phyloP scores from a whole-genome alignment of 352 stramenopile genomes.

The Lagenidium sp. region DNA sequence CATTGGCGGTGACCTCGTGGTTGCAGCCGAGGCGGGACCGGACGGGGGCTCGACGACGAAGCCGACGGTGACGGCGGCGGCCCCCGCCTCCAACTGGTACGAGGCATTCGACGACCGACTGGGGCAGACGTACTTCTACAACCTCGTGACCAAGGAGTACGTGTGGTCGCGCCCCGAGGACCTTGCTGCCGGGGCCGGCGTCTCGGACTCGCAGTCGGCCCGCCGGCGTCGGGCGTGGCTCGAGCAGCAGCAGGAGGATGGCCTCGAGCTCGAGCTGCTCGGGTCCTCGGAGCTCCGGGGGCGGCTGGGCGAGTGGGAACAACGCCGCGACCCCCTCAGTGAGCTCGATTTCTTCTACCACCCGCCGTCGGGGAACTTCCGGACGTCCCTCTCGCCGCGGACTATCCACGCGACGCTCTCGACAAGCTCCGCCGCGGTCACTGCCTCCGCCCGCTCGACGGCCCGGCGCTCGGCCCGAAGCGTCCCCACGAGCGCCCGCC shows the following conservation, averaged over 20 bases:
- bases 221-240: slow-evolving; percentile 35
- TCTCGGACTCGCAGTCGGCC: slow-evolving; percentile 32
- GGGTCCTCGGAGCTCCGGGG: slow-evolving; percentile 17
- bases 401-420: slow-evolving; percentile 24
- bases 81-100: slow-evolving; percentile 50
- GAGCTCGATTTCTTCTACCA: slow-evolving; percentile 69
- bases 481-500: slow-evolving; percentile 9
- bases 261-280: slow-evolving; percentile 22
- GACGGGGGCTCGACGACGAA: neutral
- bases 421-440: neutral
- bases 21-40: neutral
- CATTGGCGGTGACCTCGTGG: neutral
- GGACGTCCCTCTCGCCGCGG: slow-evolving; percentile 46
- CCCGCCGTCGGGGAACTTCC: slow-evolving; percentile 26
- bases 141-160: slow-evolving; percentile 58
- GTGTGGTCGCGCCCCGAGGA: slow-evolving; percentile 53
- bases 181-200: slow-evolving; percentile 19
- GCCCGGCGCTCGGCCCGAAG: slow-evolving; percentile 17
- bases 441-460: neutral
- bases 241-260: slow-evolving; percentile 30
- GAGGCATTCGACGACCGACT: slow-evolving; percentile 67
- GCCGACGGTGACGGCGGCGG: neutral
- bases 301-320: slow-evolving; percentile 50
- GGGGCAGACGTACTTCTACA: slow-evolving; percentile 70
- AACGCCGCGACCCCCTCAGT: slow-evolving; percentile 47